A percentile compares a stretch with the other conserved stretches of the same genome.
phyloP scores from a whole-genome alignment of 345 rosid genomes.

The Trapa incisa region DNA sequence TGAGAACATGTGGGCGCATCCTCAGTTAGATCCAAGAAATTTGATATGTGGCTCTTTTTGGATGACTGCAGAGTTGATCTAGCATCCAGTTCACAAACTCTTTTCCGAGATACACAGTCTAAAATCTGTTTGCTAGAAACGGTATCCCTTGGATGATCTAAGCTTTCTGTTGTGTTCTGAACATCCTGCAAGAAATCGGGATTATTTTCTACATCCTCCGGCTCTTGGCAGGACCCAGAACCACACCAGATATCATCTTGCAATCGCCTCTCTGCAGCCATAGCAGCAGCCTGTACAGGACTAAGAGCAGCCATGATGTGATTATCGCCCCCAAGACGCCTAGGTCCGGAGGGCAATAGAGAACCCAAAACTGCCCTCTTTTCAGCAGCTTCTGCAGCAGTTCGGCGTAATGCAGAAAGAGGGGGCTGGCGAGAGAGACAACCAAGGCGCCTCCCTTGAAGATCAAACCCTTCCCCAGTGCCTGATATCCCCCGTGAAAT shows the following conservation, averaged over 20 bases:
- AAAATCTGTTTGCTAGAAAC: slow-evolving; percentile 9
- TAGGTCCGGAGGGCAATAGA: slow-evolving; percentile 65
- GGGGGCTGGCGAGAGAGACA: slow-evolving; percentile 67
- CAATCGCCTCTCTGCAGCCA: slow-evolving; percentile 90
- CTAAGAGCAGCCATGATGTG: slow-evolving; percentile 64
- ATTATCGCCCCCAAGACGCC: slow-evolving; percentile 73
- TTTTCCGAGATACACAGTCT: slow-evolving; percentile 25
- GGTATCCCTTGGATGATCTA: slow-evolving; percentile 12
- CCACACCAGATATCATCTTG: slow-evolving; percentile 87
- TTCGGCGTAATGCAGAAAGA: slow-evolving; percentile 40
- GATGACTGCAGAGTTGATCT: slow-evolving; percentile 14
- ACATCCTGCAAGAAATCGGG: slow-evolving; percentile 22
- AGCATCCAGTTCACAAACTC: slow-evolving; percentile 23
- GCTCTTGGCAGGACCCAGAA: slow-evolving; percentile 37
- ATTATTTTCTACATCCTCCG: slow-evolving; percentile 30
- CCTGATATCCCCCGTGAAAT: slow-evolving; percentile 62
- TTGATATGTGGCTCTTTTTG: slow-evolving; percentile 5
- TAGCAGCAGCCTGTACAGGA: slow-evolving; percentile 88
- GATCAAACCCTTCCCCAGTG: slow-evolving; percentile 63
- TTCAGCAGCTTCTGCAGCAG: slow-evolving; percentile 60
- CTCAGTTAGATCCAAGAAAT: slow-evolving; percentile 10
- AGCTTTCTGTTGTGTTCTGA: slow-evolving; percentile 9
- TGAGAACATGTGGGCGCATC: slow-evolving; percentile 13
- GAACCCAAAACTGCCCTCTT: slow-evolving; percentile 49
- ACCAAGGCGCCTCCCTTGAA: slow-evolving; percentile 67